Base-by-base conservation (phyloP, 257 asterid species). In the Gentiana macrophylla region DNA sequence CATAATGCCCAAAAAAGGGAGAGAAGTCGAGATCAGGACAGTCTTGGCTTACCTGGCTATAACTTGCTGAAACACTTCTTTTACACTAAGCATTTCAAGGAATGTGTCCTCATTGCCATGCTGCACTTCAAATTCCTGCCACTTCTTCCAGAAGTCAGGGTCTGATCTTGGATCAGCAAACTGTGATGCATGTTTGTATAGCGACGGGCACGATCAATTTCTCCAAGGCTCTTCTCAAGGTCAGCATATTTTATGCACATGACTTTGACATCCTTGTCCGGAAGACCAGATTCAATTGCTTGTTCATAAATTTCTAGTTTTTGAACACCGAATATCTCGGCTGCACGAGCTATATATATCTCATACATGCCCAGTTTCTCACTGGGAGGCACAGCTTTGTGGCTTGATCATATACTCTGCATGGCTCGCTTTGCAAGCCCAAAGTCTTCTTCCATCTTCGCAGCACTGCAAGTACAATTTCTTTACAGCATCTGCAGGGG, bases 351-450 rank as follows among this genome's bases (percentile, higher is more conserved):
- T 51, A 92, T 92, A 76, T 87, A 92, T 52, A 83, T 87, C 64
- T 92, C 98, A 37, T 88, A 88, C 95, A 84, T 88, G 75, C 85
- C 83, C 70, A 92, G 70, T 62, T 92, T 92, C 69, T 92, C 97
- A 57, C 71, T 76, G 48, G 85, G 75, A 12, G 97, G 97, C 57
- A 92, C 90, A 34, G 91, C 94, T 92, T 92, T 49, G 97, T 85
- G n/a, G 95, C 95, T 68, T 81, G 83, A 82, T 77, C 82, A 55
- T 92, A 88, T 1, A 88, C 97, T 61, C 74, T 69, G n/a, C 97
- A 88, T 92, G 49, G 97, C 98, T 64, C 97, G 74, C 75, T 85
- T 92, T 7, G 94, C 94, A 55, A 92, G 83, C 56, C 98, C 98
- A 61, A 58, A 81, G 71, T 92, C 97, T 70, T 92, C 97, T 77